Conservation (phyloP, 345 rosid genomes). For the Kandelia obovata region DNA sequence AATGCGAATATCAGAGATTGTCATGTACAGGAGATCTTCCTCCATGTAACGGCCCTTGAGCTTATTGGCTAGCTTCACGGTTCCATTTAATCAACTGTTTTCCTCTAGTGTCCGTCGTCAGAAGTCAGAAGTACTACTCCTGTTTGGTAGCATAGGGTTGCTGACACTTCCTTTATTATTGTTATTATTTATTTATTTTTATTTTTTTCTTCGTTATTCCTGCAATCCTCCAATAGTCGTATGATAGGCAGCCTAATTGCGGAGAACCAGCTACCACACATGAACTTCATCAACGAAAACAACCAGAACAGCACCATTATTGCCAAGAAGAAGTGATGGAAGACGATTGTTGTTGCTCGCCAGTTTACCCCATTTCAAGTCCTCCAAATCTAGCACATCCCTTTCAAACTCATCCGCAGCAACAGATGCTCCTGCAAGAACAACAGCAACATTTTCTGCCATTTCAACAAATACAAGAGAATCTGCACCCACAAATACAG, state of each 20-base stretch:
- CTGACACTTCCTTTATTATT: background rate
- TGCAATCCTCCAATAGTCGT: background rate
- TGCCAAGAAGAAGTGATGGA: background rate
- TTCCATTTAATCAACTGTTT: background rate
- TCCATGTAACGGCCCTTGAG: background rate
- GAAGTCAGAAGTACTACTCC: no score
- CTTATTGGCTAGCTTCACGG: background rate
- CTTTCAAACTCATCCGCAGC: slow-evolving; percentile 1
- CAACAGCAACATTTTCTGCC: slow-evolving; percentile 13
- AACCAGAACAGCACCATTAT: background rate
- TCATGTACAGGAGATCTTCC: background rate
- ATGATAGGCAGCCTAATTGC: slow-evolving; percentile 24
- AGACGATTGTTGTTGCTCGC: slow-evolving; percentile 12
- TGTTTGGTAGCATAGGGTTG: no score
- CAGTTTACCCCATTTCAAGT: slow-evolving; percentile 27
- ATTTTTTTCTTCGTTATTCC: background rate
- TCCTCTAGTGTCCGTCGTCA: no score
- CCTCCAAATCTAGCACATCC: slow-evolving; percentile 13
- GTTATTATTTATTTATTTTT: background rate
- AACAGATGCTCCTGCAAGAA: no score
- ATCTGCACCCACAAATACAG: slow-evolving; percentile 7
- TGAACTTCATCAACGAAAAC: background rate
- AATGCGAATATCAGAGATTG: no score
- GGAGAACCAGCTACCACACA: slow-evolving; percentile 6
- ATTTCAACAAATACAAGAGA: slow-evolving; percentile 17